These are phyloP conservation scores for Nemania sp. DNA, from an alignment of 2,329 filamentous ascomycete genomes.

Conservation along the genomic window DNA sequence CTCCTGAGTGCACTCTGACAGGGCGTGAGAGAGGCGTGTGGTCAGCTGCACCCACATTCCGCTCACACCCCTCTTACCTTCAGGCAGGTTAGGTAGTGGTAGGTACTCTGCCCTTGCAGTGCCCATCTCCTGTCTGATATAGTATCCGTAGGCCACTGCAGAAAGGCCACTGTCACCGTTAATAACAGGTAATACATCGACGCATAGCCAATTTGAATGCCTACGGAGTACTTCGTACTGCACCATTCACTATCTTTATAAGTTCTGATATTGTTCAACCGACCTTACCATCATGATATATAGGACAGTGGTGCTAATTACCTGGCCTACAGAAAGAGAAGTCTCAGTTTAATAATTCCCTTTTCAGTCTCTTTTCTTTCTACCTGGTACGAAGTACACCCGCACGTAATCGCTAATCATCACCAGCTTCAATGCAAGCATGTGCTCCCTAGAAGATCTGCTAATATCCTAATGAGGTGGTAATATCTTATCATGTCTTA, in stretches of 20 bases:
- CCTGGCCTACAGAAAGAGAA: neutral
- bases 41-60: conserved; percentile 23
- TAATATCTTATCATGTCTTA: conserved; percentile 11
- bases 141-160: no score
- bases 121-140: no score
- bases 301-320: neutral
- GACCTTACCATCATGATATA: no score
- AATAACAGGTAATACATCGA: no score
- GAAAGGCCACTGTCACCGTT: neutral
- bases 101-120: no score
- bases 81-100: no score
- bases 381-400: no score
- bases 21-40: conserved; percentile 22
- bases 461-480: neutral
- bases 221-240: no score
- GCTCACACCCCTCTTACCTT: conserved; percentile 19
- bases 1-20: conserved; percentile 15
- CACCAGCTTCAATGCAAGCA: conserved; percentile 8
- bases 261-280: no score
- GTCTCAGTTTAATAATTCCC: no score
- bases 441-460: conserved; percentile 9
- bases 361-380: neutral
- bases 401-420: neutral
- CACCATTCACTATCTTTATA: no score
- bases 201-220: no score